A percentile compares a stretch with the other conserved stretches of the same genome.
Conservation (phyloP, 176 grass and related monocot species). For the Chloris gayana region DNA sequence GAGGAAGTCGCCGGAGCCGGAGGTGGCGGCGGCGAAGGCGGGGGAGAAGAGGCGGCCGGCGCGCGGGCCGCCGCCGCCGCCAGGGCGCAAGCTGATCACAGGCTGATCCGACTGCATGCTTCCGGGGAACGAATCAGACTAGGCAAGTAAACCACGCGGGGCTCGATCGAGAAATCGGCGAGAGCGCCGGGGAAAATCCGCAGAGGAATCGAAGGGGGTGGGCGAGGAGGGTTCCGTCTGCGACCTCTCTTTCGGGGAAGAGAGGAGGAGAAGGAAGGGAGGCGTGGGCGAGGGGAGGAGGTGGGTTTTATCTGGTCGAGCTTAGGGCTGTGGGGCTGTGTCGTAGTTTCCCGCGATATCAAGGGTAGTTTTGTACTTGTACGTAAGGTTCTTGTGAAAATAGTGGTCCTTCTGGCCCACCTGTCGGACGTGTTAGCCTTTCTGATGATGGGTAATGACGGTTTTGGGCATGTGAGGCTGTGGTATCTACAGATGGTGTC, state of each 20-base stretch:
- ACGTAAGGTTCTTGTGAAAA: accelerated
- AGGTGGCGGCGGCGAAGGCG: conserved; percentile 52
- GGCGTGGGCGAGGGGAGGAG: conserved; percentile 27
- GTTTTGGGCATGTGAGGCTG: not conserved
- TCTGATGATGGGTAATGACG: not conserved
- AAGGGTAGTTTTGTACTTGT: conserved; percentile 31
- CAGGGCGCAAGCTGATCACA: conserved; percentile 94
- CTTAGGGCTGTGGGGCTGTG: conserved; percentile 48
- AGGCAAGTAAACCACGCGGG: not conserved
- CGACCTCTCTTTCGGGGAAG: conserved; percentile 30
- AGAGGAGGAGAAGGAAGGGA: conserved; percentile 3
- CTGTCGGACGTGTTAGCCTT: not conserved
- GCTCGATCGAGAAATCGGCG: conserved; percentile 43
- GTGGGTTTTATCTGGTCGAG: conserved; percentile 52
- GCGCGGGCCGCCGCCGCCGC: conserved; percentile 75
- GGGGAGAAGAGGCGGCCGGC: conserved; percentile 54
- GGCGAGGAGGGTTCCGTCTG: conserved; percentile 36
- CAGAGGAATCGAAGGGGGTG: conserved; percentile 19
- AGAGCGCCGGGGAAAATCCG: not conserved
- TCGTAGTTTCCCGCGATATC: not conserved
- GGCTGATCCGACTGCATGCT: conserved; percentile 90
- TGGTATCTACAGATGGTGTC: not conserved
- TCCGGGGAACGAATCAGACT: conserved; percentile 31
- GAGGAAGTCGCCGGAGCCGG: conserved; percentile 49
- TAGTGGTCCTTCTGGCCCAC: not conserved